These are phyloP conservation scores for Aegilops bicornis DNA, from an alignment of 176 grass and related monocot species.

Conservation along the genomic window DNA sequence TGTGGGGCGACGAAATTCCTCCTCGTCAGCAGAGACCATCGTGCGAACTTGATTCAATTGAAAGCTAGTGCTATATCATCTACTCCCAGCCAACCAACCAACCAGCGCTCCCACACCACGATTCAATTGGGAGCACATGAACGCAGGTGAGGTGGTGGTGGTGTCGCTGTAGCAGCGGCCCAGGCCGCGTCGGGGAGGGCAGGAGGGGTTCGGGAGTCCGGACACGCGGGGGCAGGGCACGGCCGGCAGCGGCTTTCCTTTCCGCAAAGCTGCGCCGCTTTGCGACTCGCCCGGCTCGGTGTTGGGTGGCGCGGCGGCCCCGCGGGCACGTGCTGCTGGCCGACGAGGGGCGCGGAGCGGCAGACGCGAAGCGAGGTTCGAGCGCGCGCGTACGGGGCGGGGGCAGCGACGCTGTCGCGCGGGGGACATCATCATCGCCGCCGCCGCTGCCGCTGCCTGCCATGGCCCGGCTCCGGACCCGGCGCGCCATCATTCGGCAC, in stretches of 20 bases:
- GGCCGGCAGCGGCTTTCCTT: constrained; percentile 3
- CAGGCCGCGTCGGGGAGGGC: background rate
- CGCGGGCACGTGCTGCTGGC: too few relatives aligned
- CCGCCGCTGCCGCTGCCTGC: too few relatives aligned
- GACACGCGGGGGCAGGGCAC: background rate
- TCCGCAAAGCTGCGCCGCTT: constrained; percentile 33
- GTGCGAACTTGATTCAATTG: background rate
- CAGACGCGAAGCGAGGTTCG: too few relatives aligned
- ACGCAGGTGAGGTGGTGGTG: background rate
- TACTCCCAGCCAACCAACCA: background rate
- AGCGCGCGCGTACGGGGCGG: too few relatives aligned
- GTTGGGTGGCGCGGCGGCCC: background rate
- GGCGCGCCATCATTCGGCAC: too few relatives aligned
- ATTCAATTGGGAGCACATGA: background rate
- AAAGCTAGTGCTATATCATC: too few relatives aligned
- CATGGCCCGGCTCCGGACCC: too few relatives aligned
- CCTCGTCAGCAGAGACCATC: background rate
- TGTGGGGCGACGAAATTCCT: background rate
- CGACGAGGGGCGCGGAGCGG: too few relatives aligned
- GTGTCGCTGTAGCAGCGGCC: background rate
- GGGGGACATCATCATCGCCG: too few relatives aligned
- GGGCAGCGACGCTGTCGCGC: too few relatives aligned
- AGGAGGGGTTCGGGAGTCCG: background rate
- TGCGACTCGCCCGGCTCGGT: background rate
- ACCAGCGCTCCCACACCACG: background rate